Percentiles rank a stretch among this genome's conserved stretches.
Evolutionary conservation across 495 filamentous ascomycete genomes (phyloP).

Genomic region (Podospora pseudocomata): DNA sequence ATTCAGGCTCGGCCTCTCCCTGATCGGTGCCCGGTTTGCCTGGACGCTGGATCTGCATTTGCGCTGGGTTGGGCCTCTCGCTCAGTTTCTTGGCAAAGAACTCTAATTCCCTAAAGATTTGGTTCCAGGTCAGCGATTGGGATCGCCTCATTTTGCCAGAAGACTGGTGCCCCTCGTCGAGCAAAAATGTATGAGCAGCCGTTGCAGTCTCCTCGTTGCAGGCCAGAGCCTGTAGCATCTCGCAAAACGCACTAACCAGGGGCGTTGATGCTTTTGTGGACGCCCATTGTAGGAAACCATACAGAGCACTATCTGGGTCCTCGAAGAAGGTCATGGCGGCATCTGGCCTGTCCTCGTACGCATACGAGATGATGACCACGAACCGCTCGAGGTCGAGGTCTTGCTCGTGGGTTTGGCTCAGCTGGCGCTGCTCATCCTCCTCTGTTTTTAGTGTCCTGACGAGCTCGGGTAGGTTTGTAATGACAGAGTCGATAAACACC

Average conservation of each 20-base stretch:
- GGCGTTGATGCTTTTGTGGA: slow-evolving; percentile 89
- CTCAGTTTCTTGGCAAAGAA: slow-evolving; percentile 67
- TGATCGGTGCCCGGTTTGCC: slow-evolving; percentile 52
- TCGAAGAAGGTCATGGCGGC: slow-evolving; percentile 84
- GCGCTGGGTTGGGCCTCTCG: slow-evolving; percentile 56
- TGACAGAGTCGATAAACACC: slow-evolving; percentile 80
- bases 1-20: slow-evolving; percentile 76
- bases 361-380: slow-evolving; percentile 83
- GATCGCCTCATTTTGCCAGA: slow-evolving; percentile 73
- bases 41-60: slow-evolving; percentile 53
- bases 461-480: slow-evolving; percentile 91
- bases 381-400: slow-evolving; percentile 85
- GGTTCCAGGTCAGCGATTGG: slow-evolving; percentile 79
- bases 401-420: slow-evolving; percentile 69
- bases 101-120: slow-evolving; percentile 85
- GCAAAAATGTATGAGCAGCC: slow-evolving; percentile 79
- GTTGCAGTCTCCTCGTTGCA: slow-evolving; percentile 73
- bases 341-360: slow-evolving; percentile 79
- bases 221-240: slow-evolving; percentile 85
- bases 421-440: slow-evolving; percentile 78
- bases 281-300: slow-evolving; percentile 93
- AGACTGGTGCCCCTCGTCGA: slow-evolving; percentile 74
- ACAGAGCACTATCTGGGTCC: slow-evolving; percentile 82
- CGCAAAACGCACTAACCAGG: slow-evolving; percentile 89
- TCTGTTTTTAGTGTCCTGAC: slow-evolving; percentile 80